Evolutionary conservation across 768 basidiomycete species (phyloP), one percentile per base, ranked within the genome.

Genomic region (Cystobasidium ongulense): DNA sequence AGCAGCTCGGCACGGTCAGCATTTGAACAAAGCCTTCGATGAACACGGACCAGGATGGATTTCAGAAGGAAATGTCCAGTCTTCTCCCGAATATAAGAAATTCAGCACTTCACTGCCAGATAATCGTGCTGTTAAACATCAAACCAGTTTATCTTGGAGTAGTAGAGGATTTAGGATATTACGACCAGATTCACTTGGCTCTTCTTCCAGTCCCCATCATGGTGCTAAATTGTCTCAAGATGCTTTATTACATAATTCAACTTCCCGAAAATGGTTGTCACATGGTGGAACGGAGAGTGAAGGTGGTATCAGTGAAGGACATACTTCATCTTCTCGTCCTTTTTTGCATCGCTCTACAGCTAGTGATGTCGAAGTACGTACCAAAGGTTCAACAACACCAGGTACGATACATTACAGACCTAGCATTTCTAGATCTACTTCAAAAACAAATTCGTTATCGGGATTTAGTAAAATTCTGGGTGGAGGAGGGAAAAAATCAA

Each of bases 371-470:
- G 46, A 50, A 11, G 7, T 7, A 21, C 46, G 46, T 21, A 8
- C 46, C 21, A 8, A 50, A 21, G 18, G 18, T 21, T 7, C 18
- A 21, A 50, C 15, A 17, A 3, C n/a, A 50, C 3, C 18, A 8
- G 39, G 39, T 50, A 50, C 10, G 3, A 17, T n/a, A n/a, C 7
- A 64, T 11, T 18, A 13, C 23, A 23, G 65, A 41, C 65, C 65
- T 43, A 10, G 7, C n/a, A 39, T 71, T 8, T 71, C 68, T 10
- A 52, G 68, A 36, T 36, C 50, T 36, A 38, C 68, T n/a, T 71
- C 68, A 36, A 71, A 71, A 35, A 71, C 27, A 11, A 71, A 53
- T 38, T 71, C 68, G 1, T 31, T 71, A 23, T 53, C 36, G 31
- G 54, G 54, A 11, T 54, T 71, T 23, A 71, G 68, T 25, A 54